These are phyloP conservation scores for Erigeron canadensis DNA, from an alignment of 129 eudicot genomes.

Conservation along the genomic window DNA sequence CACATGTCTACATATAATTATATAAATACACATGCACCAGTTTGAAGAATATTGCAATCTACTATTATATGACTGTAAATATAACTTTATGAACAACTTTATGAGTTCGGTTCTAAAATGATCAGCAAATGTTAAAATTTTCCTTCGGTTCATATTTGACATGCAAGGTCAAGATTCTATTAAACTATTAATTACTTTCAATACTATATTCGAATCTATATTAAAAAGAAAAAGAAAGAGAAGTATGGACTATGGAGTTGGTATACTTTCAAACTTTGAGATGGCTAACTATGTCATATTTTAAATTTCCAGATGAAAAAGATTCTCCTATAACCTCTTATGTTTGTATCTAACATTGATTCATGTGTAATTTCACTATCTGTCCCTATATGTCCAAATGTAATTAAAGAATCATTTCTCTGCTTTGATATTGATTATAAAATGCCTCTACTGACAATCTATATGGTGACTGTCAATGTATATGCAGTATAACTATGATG, in stretches of 20 bases:
- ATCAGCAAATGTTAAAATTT: no score
- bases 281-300: neutral
- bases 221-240: no score
- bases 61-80: neutral
- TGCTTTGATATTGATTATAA: neutral
- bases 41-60: neutral
- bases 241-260: neutral
- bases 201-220: neutral
- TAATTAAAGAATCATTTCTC: neutral
- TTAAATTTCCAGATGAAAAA: neutral
- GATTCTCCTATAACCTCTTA: neutral
- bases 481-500: slow-evolving; percentile 76
- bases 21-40: neutral
- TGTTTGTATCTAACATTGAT: neutral
- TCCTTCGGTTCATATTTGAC: neutral
- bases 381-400: neutral
- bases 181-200: neutral
- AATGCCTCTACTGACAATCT: slow-evolving; percentile 13
- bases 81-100: neutral
- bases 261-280: neutral
- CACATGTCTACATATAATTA: neutral
- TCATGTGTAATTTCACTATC: neutral
- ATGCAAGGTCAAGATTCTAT: neutral
- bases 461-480: neutral
- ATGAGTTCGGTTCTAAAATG: neutral